These are phyloP conservation scores for Phytophthora brassicae DNA, from an alignment of 352 stramenopile genomes.

Conservation along the genomic window DNA sequence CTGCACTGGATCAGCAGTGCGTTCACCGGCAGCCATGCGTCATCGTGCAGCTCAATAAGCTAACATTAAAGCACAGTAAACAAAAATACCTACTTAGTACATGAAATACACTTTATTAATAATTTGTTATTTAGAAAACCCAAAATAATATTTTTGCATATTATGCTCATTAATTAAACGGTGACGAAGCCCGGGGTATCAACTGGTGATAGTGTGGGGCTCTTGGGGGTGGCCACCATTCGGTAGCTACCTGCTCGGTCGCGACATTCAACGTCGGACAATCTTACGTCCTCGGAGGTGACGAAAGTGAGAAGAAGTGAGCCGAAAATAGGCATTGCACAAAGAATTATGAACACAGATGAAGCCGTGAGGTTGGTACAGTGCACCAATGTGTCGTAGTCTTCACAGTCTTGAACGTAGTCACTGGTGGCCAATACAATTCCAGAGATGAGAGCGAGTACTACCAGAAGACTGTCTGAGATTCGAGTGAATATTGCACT, in stretches of 20 bases:
- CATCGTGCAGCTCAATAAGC: constrained; percentile 21
- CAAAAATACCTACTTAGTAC: no score
- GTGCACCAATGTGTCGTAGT: constrained; percentile 31
- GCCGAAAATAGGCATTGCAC: constrained; percentile 28
- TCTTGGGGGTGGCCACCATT: constrained; percentile 24
- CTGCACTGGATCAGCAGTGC: constrained; percentile 13
- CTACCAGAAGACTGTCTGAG: constrained; percentile 30
- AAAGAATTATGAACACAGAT: constrained; percentile 38
- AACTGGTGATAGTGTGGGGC: constrained; percentile 6
- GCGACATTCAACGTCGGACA: constrained; percentile 15
- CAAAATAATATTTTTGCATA: no score
- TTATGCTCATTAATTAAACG: no score
- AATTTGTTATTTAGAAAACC: no score
- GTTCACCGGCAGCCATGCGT: constrained; percentile 9
- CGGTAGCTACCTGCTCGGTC: constrained; percentile 30
- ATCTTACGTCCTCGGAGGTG: constrained; percentile 9
- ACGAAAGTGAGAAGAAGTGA: constrained; percentile 43
- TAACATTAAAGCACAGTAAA: background rate
- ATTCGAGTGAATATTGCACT: constrained; percentile 25
- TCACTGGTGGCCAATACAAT: constrained; percentile 28
- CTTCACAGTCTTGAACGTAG: constrained; percentile 36
- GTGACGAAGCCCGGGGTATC: constrained; percentile 19
- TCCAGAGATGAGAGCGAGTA: constrained; percentile 31
- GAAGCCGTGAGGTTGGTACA: constrained; percentile 47
- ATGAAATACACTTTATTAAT: no score